These are phyloP conservation scores for Aspergillus spinulosporus DNA, from an alignment of 2,329 filamentous ascomycete genomes.

Conservation along the genomic window DNA sequence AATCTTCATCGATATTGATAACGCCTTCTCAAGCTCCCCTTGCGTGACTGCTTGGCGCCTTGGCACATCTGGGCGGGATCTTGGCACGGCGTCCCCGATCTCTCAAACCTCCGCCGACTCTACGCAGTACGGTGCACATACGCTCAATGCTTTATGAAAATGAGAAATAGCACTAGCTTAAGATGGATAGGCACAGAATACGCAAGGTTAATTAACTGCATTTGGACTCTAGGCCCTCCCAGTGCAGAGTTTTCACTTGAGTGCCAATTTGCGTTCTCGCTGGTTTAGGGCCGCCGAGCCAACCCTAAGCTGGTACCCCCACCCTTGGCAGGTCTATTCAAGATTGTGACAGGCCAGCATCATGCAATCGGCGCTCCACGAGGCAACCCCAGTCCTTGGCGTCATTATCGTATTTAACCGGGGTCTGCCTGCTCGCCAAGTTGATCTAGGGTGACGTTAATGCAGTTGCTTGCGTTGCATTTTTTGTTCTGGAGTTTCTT, in stretches of 20 bases:
- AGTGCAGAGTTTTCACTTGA: conserved; percentile 6
- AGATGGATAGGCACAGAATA: background rate
- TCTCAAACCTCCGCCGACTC: background rate
- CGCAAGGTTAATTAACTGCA: background rate
- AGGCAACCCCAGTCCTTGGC: background rate
- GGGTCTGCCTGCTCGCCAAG: background rate
- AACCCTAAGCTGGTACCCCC: conserved; percentile 1
- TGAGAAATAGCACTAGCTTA: no score
- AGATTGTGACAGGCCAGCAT: background rate
- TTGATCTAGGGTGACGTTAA: background rate
- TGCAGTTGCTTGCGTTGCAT: background rate
- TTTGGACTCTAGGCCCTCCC: background rate
- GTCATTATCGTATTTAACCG: background rate
- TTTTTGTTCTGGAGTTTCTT: background rate
- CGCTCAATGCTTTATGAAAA: no score
- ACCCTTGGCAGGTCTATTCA: background rate
- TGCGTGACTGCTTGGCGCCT: background rate
- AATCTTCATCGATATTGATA: background rate
- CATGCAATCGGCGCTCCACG: conserved; percentile 1
- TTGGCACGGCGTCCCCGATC: background rate
- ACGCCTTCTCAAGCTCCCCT: background rate
- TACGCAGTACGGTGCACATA: background rate
- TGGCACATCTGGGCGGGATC: background rate
- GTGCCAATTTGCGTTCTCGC: background rate
- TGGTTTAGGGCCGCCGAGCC: background rate